phyloP scores from a whole-genome alignment of 169 alveolate genomes.

The Plasmodium reichenowi region DNA sequence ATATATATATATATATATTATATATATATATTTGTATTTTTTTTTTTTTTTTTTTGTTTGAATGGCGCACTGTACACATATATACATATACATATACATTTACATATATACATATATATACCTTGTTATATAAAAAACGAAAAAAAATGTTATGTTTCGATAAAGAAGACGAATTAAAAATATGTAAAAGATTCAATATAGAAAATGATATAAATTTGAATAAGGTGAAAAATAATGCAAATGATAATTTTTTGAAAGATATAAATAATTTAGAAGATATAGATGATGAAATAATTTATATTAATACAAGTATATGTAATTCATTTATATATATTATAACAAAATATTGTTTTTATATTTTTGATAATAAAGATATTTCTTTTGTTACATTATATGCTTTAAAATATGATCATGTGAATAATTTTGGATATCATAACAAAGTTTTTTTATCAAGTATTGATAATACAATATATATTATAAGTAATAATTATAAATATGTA shows the following conservation, averaged over 20 bases:
- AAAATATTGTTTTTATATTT: slow-evolving; percentile 60
- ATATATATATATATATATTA: no score
- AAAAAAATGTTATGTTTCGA: slow-evolving; percentile 73
- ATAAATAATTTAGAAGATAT: neutral
- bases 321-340: slow-evolving; percentile 59
- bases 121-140: neutral
- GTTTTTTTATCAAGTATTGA: slow-evolving; percentile 65
- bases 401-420: slow-evolving; percentile 18
- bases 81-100: no score
- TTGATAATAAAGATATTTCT: slow-evolving; percentile 68
- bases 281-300: slow-evolving; percentile 59
- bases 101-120: no score
- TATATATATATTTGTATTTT: no score
- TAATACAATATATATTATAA: slow-evolving; percentile 71
- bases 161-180: slow-evolving; percentile 76
- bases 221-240: neutral
- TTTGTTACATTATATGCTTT: slow-evolving; percentile 53
- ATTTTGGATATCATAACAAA: slow-evolving; percentile 39
- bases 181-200: slow-evolving; percentile 27
- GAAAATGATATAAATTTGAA: slow-evolving; percentile 17
- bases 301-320: slow-evolving; percentile 59
- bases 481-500: slow-evolving; percentile 55
- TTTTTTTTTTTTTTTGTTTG: no score
- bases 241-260: neutral
- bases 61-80: slow-evolving; percentile 1